These are phyloP conservation scores for Ustanciosporium gigantosporum DNA, from an alignment of 1,284 basidiomycete species.

Conservation along the genomic window DNA sequence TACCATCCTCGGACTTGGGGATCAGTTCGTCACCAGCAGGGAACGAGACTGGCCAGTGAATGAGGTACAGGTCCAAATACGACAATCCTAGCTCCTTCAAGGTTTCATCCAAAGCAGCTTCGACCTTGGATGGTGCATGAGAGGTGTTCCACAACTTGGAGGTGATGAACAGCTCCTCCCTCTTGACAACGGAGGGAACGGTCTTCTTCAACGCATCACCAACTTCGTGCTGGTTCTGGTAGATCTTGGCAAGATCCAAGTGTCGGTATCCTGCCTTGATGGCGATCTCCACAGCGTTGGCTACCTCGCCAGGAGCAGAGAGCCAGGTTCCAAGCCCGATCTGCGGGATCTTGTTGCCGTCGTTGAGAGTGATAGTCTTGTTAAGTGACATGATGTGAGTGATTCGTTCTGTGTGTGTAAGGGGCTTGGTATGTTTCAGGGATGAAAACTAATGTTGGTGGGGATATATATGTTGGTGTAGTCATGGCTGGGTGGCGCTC, in stretches of 20 bases:
- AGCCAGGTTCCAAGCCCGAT: slow-evolving; percentile 80
- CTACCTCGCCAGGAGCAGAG: slow-evolving; percentile 75
- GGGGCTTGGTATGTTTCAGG: background rate
- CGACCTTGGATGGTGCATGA: slow-evolving; percentile 63
- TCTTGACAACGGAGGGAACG: slow-evolving; percentile 61
- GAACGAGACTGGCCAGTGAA: slow-evolving; percentile 79
- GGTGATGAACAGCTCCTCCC: slow-evolving; percentile 65
- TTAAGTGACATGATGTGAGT: slow-evolving; percentile 43
- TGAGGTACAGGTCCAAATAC: slow-evolving; percentile 66
- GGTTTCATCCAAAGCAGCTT: slow-evolving; percentile 61
- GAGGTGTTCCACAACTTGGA: slow-evolving; percentile 70
- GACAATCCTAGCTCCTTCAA: slow-evolving; percentile 61
- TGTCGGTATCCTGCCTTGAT: slow-evolving; percentile 56
- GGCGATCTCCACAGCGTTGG: slow-evolving; percentile 65
- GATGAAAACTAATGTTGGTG: background rate
- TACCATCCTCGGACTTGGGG: slow-evolving; percentile 65
- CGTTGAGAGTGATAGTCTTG: slow-evolving; percentile 53
- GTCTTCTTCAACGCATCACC: slow-evolving; percentile 63
- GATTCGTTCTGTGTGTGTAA: too few relatives aligned
- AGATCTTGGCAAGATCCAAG: slow-evolving; percentile 55
- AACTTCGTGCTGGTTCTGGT: slow-evolving; percentile 61
- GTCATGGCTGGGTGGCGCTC: too few relatives aligned
- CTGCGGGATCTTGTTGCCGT: slow-evolving; percentile 57
- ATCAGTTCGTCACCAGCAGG: slow-evolving; percentile 60
- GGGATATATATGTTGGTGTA: slow-evolving; percentile 13